A percentile compares a stretch with the other conserved stretches of the same genome.
phyloP scores from a whole-genome alignment of 1,284 basidiomycete genomes.

The Heliocybe sulcata region DNA sequence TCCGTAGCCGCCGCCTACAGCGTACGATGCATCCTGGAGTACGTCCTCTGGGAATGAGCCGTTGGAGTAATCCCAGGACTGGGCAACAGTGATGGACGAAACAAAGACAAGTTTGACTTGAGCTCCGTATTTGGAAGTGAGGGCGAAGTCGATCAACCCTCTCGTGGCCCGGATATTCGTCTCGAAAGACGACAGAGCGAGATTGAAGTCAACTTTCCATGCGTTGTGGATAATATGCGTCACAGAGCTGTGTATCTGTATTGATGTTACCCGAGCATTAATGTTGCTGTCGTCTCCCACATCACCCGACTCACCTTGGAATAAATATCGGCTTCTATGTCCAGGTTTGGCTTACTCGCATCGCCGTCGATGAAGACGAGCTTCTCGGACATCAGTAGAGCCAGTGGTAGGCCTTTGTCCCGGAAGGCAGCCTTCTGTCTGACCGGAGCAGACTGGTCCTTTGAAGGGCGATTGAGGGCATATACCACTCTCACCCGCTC shows the following conservation, averaged over 20 bases:
- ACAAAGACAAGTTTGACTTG: constrained; percentile 21
- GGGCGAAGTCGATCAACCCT: constrained; percentile 24
- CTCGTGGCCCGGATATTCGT: constrained; percentile 19
- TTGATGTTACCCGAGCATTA: no score
- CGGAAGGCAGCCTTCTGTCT: constrained; percentile 21
- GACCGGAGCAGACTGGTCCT: constrained; percentile 9
- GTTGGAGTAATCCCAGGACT: constrained; percentile 5
- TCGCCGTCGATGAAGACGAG: neutral
- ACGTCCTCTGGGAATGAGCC: constrained; percentile 9
- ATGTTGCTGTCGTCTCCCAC: no score
- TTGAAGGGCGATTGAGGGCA: constrained; percentile 16
- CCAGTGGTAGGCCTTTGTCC: constrained; percentile 21
- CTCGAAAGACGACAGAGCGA: constrained; percentile 25
- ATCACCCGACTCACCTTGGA: no score
- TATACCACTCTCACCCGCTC: constrained; percentile 15
- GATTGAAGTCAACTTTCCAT: constrained; percentile 30
- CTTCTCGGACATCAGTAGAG: constrained; percentile 7
- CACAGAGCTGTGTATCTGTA: constrained; percentile 12
- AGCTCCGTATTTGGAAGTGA: constrained; percentile 14
- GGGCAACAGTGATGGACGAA: constrained; percentile 11
- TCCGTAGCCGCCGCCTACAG: constrained; percentile 22
- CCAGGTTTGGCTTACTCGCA: neutral
- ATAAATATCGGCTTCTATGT: constrained; percentile 5
- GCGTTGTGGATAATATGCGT: constrained; percentile 21
- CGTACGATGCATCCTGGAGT: constrained; percentile 13